These are phyloP conservation scores for Pestalotiopsis sp. DNA, from an alignment of 2,329 filamentous ascomycete genomes.

Conservation along the genomic window DNA sequence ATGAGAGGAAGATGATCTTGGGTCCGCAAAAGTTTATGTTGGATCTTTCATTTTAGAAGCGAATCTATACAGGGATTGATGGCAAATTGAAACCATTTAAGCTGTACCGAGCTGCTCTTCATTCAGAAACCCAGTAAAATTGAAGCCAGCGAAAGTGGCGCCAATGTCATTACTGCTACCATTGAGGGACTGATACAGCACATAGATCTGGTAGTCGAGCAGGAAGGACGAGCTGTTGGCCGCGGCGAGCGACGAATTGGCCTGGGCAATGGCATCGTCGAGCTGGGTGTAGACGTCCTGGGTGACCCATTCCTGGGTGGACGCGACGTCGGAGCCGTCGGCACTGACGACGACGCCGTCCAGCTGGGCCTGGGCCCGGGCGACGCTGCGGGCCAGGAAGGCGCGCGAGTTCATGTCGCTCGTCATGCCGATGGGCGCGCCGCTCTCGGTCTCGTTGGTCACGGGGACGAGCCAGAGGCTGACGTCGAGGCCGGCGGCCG, in stretches of 20 bases:
- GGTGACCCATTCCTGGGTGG: conserved; percentile 3
- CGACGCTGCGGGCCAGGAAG: background rate
- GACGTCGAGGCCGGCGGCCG: background rate
- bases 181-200: background rate
- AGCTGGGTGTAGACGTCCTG: conserved; percentile 1
- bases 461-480: conserved; percentile 5
- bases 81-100: background rate
- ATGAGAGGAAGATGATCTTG: too few relatives aligned
- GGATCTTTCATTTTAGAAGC: too few relatives aligned
- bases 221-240: conserved; percentile 7
- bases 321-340: conserved; percentile 3
- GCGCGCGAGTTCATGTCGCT: background rate
- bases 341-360: background rate
- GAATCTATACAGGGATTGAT: too few relatives aligned
- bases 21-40: too few relatives aligned
- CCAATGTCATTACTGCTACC: conserved; percentile 4
- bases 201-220: conserved; percentile 5
- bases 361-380: background rate
- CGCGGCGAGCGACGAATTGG: background rate
- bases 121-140: background rate
- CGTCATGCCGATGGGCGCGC: background rate
- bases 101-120: background rate
- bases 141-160: background rate
- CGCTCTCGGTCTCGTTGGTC: background rate
- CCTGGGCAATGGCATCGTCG: conserved; percentile 2